Evolutionary conservation across 1,139 yeast species (phyloP).

Genomic region (Pneumocystis jirovecii): DNA sequence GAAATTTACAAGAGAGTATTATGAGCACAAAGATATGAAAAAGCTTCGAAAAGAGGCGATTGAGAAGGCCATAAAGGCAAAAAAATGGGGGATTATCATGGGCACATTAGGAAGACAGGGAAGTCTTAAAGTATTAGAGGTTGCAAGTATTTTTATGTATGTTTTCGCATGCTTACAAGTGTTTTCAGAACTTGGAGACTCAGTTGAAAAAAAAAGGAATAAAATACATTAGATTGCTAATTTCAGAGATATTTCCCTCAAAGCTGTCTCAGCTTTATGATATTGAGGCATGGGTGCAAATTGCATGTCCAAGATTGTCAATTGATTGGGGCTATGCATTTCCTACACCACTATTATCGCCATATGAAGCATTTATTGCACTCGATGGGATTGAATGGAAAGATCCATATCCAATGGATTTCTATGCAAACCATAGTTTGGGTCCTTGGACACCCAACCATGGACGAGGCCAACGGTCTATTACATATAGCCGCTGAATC

Average conservation of each 20-base stretch:
- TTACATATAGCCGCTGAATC: background rate
- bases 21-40: conserved; percentile 73
- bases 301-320: conserved; percentile 90
- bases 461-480: conserved; percentile 3
- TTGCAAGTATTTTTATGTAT: background rate
- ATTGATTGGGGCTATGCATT: conserved; percentile 99
- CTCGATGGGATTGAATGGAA: conserved; percentile 60
- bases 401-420: conserved; percentile 81
- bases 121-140: conserved; percentile 45
- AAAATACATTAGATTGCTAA: conserved; percentile 61
- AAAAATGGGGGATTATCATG: conserved; percentile 64
- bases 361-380: conserved; percentile 92
- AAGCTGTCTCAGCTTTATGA: conserved; percentile 89
- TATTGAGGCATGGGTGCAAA: conserved; percentile 89
- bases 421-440: conserved; percentile 77
- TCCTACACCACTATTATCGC: conserved; percentile 77
- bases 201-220: conserved; percentile 40
- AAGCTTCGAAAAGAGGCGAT: conserved; percentile 63
- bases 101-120: conserved; percentile 99
- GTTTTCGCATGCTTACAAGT: background rate
- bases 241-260: conserved; percentile 87
- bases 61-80: conserved; percentile 31
- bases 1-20: conserved; percentile 75
- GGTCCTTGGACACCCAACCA: conserved; percentile 31
- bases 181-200: conserved; percentile 28